phyloP scores from a whole-genome alignment of 2,329 filamentous ascomycete genomes.

The Colletotrichum liaoningense region DNA sequence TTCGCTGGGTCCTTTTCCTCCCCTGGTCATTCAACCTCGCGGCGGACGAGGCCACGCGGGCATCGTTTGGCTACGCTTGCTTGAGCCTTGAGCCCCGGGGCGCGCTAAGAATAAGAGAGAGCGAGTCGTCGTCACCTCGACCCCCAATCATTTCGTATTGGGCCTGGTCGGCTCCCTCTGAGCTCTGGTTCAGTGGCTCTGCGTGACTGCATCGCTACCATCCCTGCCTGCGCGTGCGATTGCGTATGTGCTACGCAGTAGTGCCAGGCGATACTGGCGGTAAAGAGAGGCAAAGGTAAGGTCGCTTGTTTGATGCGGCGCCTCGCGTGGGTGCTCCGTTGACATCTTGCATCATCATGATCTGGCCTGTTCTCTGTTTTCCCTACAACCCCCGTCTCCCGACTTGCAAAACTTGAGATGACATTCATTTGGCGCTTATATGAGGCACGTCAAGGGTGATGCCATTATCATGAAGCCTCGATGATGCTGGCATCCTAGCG shows the following conservation, averaged over 20 bases:
- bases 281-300: neutral
- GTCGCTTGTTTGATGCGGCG: conserved; percentile 9
- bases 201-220: neutral
- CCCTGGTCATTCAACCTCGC: neutral
- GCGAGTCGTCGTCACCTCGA: conserved; percentile 25
- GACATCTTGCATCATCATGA: neutral
- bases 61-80: conserved; percentile 5
- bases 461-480: conserved; percentile 19
- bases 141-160: conserved; percentile 21
- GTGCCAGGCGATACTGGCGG: conserved; percentile 5
- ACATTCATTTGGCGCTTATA: conserved; percentile 19
- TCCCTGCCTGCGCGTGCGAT: neutral
- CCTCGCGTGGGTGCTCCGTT: neutral
- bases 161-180: conserved; percentile 13
- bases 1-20: neutral
- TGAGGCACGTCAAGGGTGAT: conserved; percentile 18
- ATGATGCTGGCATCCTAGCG: conserved; percentile 28
- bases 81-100: neutral
- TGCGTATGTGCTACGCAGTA: neutral
- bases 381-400: neutral
- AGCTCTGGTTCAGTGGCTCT: neutral
- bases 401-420: conserved; percentile 19
- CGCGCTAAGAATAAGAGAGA: conserved; percentile 24
- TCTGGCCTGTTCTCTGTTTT: neutral
- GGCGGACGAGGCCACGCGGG: conserved; percentile 20